Evolutionary conservation across 495 filamentous ascomycete genomes (phyloP).

Genomic region (Darksidea phi): DNA sequence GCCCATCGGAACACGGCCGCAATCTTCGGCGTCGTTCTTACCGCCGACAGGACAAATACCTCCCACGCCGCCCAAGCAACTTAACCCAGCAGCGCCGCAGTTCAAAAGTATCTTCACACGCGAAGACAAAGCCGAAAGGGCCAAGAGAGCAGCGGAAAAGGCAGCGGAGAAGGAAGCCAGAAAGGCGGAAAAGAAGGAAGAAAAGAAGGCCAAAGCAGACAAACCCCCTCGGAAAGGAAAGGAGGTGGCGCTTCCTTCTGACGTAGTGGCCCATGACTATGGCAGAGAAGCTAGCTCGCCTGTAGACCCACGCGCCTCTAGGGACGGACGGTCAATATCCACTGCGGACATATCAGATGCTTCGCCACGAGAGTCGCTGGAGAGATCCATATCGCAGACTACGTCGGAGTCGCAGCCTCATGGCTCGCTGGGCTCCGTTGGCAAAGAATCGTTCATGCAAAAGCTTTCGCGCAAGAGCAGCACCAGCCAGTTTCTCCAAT

Average conservation of each 20-base stretch:
- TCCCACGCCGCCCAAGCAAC: slow-evolving; percentile 30
- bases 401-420: slow-evolving; percentile 31
- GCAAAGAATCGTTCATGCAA: slow-evolving; percentile 44
- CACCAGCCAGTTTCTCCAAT: slow-evolving; percentile 40
- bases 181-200: slow-evolving; percentile 34
- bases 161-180: slow-evolving; percentile 31
- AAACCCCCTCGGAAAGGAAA: slow-evolving; percentile 33
- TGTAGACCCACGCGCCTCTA: slow-evolving; percentile 34
- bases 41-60: slow-evolving; percentile 18
- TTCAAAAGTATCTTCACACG: slow-evolving; percentile 43
- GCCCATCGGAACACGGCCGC: slow-evolving; percentile 44
- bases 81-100: slow-evolving; percentile 45
- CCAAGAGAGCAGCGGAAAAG: slow-evolving; percentile 30
- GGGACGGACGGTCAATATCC: slow-evolving; percentile 41
- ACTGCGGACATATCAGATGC: slow-evolving; percentile 37
- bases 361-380: slow-evolving; percentile 34
- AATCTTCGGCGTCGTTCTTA: slow-evolving; percentile 31
- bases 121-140: slow-evolving; percentile 33
- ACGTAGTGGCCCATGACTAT: slow-evolving; percentile 17
- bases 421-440: slow-evolving; percentile 2
- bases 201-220: slow-evolving; percentile 31
- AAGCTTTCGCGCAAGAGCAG: slow-evolving; percentile 43
- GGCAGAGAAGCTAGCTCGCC: slow-evolving; percentile 34
- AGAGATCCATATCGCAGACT: slow-evolving; percentile 37
- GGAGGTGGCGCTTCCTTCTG: slow-evolving; percentile 27